Base-by-base conservation (phyloP, 129 eudicot genomes). In the Silybum marianum region DNA sequence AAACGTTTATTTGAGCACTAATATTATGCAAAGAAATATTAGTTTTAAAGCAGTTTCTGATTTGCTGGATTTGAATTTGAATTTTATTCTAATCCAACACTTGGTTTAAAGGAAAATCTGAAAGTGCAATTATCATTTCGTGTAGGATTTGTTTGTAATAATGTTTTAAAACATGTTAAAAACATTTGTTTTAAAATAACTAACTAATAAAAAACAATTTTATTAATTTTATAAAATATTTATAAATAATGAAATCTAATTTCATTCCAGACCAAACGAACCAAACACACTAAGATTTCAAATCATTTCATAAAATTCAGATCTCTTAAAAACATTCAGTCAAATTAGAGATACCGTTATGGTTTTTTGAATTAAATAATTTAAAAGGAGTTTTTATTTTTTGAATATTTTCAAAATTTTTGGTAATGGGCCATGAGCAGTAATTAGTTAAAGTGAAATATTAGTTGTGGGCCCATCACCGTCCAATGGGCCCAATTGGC, bases 401-500 rank as follows among this genome's bases (percentile, higher is more conserved):
- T 51, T 51, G 23, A 58, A 58, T 65, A 65, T 22, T 65, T 77
- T 22, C 26, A 65, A 65, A 39, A 0, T 0, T 5, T 8, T 25
- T 68, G 21, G 7, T 24, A 68, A 68, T 40, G 44, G 72, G 74
- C 62, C 82, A 69, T 26, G 12, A 69, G 14, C 26, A 23, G 13
- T 22, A 65, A 23, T 71, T 36, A 39, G 21, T 36, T 72, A 51
- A 58, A 54, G 12, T 51, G 18, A 80, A 79, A 80, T 58, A 72
- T 54, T 19, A 14, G 22, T 72, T 16, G 69, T 65, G 69, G 69
- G 65, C 21, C 21, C 65, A 1, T 1, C 19, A 14, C 22, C 8
- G 65, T 16, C 19, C 9, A 54, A 54, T 54, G 83, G 77, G 63
- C 69, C 83, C 58, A 79, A 16, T 12, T 19, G 76, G 70, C 83